Conservation (phyloP, 2,329 filamentous ascomycete species). For the Pseudocercospora vitis region DNA sequence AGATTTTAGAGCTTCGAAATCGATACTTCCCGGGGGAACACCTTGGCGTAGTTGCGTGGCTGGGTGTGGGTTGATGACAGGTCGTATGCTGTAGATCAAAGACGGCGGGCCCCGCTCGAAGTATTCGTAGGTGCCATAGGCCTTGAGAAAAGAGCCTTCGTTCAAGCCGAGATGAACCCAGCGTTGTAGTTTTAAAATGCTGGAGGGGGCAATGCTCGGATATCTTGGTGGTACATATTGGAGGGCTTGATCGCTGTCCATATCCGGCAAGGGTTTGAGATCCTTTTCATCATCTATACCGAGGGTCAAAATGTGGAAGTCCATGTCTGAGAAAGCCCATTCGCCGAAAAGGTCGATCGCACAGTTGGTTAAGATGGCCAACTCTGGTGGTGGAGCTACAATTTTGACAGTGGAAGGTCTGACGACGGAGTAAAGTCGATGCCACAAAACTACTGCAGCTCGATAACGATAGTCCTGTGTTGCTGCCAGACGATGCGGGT, state of each 20-base stretch:
- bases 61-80: not conserved
- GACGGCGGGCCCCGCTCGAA: conserved; percentile 59
- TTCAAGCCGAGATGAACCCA: conserved; percentile 70
- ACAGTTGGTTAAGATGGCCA: conserved; percentile 62
- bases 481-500: conserved; percentile 41
- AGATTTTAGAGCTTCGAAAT: conserved; percentile 31
- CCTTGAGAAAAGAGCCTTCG: conserved; percentile 71
- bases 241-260: conserved; percentile 8
- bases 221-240: conserved; percentile 19
- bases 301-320: conserved; percentile 35
- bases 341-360: conserved; percentile 52
- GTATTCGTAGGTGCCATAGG: conserved; percentile 71
- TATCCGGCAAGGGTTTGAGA: not conserved
- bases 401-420: conserved; percentile 49
- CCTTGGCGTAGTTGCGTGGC: conserved; percentile 2
- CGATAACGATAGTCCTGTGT: conserved; percentile 33
- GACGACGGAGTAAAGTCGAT: conserved; percentile 54
- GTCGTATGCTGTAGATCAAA: conserved; percentile 34
- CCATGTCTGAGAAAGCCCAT: conserved; percentile 39
- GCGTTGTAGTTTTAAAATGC: conserved; percentile 58
- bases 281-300: not conserved
- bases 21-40: not conserved
- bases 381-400: conserved; percentile 59
- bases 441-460: conserved; percentile 48
- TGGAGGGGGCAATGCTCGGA: conserved; percentile 29